Evolutionary conservation across 768 basidiomycete species (phyloP).

Genomic region (Leccinum barrowsii): DNA sequence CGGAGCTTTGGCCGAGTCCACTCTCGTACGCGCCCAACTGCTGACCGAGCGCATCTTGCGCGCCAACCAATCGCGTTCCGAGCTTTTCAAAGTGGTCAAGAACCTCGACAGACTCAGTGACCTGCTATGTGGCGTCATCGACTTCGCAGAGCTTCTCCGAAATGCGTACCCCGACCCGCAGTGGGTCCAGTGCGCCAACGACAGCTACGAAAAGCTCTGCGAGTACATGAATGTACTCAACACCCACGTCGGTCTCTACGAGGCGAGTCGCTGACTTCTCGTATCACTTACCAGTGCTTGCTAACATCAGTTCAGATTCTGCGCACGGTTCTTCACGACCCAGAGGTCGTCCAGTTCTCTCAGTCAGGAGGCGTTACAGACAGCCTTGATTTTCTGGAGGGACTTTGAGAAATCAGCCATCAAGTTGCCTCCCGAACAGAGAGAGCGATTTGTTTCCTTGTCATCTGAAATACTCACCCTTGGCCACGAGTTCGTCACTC

Average conservation of each 20-base stretch:
- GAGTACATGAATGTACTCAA: constrained; percentile 98
- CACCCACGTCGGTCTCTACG: constrained; percentile 85
- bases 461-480: constrained; percentile 88
- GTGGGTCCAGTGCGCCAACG: constrained; percentile 84
- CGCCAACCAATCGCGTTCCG: constrained; percentile 66
- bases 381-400: constrained; percentile 90
- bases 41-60: constrained; percentile 82
- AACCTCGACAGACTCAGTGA: constrained; percentile 96
- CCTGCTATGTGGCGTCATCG: constrained; percentile 92
- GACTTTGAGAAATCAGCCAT: constrained; percentile 99
- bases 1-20: constrained; percentile 69
- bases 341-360: constrained; percentile 62
- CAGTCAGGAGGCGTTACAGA: constrained; percentile 72
- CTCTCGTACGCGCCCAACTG: constrained; percentile 73
- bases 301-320: constrained; percentile 51
- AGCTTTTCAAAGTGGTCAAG: constrained; percentile 86
- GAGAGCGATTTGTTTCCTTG: constrained; percentile 80
- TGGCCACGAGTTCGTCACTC: constrained; percentile 80
- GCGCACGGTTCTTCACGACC: constrained; percentile 65
- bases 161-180: constrained; percentile 85
- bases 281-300: constrained; percentile 12
- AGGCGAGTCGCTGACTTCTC: constrained; percentile 50
- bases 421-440: constrained; percentile 72
- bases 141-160: constrained; percentile 89
- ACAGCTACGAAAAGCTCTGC: constrained; percentile 87